Evolutionary conservation across 257 asterid genomes (phyloP).

Genomic region (Eustoma russellianum): DNA sequence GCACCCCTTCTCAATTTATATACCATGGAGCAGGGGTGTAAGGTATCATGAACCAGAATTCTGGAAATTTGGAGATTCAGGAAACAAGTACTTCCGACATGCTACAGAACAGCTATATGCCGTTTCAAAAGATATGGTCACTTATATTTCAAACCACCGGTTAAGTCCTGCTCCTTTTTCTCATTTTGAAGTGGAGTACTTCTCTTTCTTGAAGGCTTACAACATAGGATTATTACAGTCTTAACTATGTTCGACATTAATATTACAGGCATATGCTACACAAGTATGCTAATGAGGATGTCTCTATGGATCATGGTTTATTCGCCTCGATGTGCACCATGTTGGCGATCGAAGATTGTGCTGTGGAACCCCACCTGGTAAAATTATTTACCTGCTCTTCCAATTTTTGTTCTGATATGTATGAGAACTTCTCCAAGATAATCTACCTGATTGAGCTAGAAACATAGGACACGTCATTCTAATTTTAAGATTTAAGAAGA

Average conservation of each 20-base stretch:
- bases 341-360: constrained; percentile 82
- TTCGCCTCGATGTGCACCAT: constrained; percentile 83
- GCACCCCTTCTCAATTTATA: background rate
- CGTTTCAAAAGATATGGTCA: constrained; percentile 75
- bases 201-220: background rate
- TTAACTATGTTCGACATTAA: constrained; percentile 4
- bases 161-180: constrained; percentile 22
- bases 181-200: background rate
- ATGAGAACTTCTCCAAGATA: no score
- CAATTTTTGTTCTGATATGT: no score
- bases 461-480: no score
- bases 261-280: constrained; percentile 66
- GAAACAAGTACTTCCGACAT: constrained; percentile 91
- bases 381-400: constrained; percentile 1
- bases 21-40: constrained; percentile 56
- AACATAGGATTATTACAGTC: background rate
- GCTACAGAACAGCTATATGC: constrained; percentile 93
- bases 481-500: no score
- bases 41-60: constrained; percentile 87
- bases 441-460: no score
- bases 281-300: constrained; percentile 95
- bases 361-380: constrained; percentile 93
- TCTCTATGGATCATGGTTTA: constrained; percentile 85
- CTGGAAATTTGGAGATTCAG: constrained; percentile 88
- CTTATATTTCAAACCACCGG: constrained; percentile 69